Percentiles rank a stretch among this genome's conserved stretches.
phyloP scores from a whole-genome alignment of 345 rosid species.

The Anacardium occidentale region DNA sequence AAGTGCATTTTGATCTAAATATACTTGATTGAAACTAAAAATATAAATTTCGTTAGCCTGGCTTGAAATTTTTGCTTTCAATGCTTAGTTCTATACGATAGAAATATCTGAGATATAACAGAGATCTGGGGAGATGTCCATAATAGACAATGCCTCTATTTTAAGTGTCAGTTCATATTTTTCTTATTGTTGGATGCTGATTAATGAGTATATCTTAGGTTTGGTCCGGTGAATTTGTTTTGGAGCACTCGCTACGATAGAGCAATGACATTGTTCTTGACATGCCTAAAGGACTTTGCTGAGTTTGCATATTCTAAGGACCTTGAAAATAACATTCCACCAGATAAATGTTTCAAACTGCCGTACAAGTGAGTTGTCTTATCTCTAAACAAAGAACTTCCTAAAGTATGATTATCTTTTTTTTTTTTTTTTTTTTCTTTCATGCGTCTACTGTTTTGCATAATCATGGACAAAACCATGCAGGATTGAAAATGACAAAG shows the following conservation, averaged over 20 bases:
- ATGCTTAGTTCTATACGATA: not conserved
- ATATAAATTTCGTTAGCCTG: not conserved
- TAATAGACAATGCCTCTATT: constrained; percentile 12
- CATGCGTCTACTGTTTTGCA: not conserved
- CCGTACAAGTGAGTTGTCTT: constrained; percentile 69
- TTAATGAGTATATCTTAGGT: constrained; percentile 40
- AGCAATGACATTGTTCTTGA: constrained; percentile 88
- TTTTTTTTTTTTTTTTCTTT: not conserved
- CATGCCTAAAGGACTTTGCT: constrained; percentile 94
- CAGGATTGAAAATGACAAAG: constrained; percentile 95
- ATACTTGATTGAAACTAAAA: not conserved
- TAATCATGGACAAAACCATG: constrained; percentile 13
- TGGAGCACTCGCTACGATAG: constrained; percentile 97
- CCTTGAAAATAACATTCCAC: constrained; percentile 87
- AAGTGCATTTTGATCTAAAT: constrained; percentile 7
- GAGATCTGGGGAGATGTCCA: constrained; percentile 11
- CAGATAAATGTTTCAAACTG: constrained; percentile 75
- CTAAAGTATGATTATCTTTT: not conserved
- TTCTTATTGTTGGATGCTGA: constrained; percentile 8
- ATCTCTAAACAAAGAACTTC: constrained; percentile 5
- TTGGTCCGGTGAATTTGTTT: constrained; percentile 93
- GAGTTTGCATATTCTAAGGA: constrained; percentile 85
- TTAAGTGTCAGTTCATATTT: not conserved
- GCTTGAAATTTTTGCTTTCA: no score
- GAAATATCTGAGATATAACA: constrained; percentile 4